A percentile compares a stretch with the other conserved stretches of the same genome.
Conservation (phyloP, 495 filamentous ascomycete genomes). For the Tuber calosporum region DNA sequence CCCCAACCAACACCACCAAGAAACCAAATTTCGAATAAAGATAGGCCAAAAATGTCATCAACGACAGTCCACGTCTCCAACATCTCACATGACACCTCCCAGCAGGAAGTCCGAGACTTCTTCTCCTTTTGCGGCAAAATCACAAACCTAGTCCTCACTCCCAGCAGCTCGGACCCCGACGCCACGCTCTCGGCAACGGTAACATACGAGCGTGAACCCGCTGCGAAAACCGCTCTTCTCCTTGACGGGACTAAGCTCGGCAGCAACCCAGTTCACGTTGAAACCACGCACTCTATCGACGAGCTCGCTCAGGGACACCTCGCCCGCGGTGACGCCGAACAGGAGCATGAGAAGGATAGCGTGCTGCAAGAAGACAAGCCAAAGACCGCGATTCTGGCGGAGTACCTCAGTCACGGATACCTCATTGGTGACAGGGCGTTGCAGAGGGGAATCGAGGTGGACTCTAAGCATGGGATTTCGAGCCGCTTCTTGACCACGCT, state of each 20-base stretch:
- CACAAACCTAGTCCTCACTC: constrained; percentile 65
- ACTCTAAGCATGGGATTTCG: constrained; percentile 83
- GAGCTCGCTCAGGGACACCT: constrained; percentile 54
- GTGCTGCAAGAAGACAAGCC: constrained; percentile 94
- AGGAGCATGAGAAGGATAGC: constrained; percentile 52
- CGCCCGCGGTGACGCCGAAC: constrained; percentile 47
- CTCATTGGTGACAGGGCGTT: constrained; percentile 75
- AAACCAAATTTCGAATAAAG: neutral
- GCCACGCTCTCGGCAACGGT: constrained; percentile 73
- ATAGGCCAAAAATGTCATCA: neutral
- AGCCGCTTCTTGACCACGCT: constrained; percentile 67
- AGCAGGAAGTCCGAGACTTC: constrained; percentile 91
- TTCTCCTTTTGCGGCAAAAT: constrained; percentile 99
- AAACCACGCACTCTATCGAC: constrained; percentile 57
- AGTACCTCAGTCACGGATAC: constrained; percentile 94
- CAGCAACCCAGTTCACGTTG: constrained; percentile 68
- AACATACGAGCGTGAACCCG: constrained; percentile 91
- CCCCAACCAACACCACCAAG: neutral
- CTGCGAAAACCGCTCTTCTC: constrained; percentile 90
- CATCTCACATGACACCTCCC: constrained; percentile 68
- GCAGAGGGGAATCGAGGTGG: constrained; percentile 75
- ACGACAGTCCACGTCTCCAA: constrained; percentile 56
- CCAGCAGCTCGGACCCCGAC: constrained; percentile 52
- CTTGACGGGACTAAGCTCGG: constrained; percentile 93
- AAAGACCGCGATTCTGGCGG: constrained; percentile 80